Conservation (phyloP, 2,329 filamentous ascomycete genomes). For the Emydomyces testavorans region DNA sequence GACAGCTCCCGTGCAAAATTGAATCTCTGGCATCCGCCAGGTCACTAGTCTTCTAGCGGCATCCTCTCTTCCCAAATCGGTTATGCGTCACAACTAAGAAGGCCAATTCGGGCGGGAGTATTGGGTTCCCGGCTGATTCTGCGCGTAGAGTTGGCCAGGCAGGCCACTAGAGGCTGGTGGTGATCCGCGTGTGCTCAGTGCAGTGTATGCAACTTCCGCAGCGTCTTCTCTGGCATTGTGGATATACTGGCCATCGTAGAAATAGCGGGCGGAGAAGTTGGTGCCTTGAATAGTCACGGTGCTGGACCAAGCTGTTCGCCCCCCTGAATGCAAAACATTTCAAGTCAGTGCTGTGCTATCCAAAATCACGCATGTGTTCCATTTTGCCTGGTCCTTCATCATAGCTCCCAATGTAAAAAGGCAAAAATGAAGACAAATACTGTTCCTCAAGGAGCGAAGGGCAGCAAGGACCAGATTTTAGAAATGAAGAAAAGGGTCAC, state of each 20-base stretch:
- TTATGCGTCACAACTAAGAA: background rate
- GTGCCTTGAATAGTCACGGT: constrained; percentile 59
- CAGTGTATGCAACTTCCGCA: constrained; percentile 58
- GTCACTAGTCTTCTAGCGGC: too few species aligned
- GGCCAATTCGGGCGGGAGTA: background rate
- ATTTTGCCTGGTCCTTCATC: constrained; percentile 16
- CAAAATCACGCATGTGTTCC: constrained; percentile 5
- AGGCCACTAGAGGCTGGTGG: constrained; percentile 12
- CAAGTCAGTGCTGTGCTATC: constrained; percentile 2
- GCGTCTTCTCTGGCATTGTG: constrained; percentile 84
- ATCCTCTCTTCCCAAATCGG: background rate
- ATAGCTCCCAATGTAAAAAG: constrained; percentile 18
- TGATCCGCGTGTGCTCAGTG: constrained; percentile 23
- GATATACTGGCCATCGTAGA: constrained; percentile 82
- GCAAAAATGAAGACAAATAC: constrained; percentile 17
- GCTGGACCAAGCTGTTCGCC: constrained; percentile 83
- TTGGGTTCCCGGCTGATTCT: background rate
- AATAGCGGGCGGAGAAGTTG: constrained; percentile 62
- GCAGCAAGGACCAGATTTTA: constrained; percentile 20
- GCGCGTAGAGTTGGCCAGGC: constrained; percentile 16
- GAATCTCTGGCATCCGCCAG: too few species aligned
- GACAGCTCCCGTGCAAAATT: too few species aligned
- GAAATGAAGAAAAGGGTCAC: constrained; percentile 15
- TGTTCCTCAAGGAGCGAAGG: background rate
- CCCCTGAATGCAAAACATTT: constrained; percentile 20